Conservation (phyloP, 108 stramenopile genomes). For the Chaetoceros tenuissimus region DNA sequence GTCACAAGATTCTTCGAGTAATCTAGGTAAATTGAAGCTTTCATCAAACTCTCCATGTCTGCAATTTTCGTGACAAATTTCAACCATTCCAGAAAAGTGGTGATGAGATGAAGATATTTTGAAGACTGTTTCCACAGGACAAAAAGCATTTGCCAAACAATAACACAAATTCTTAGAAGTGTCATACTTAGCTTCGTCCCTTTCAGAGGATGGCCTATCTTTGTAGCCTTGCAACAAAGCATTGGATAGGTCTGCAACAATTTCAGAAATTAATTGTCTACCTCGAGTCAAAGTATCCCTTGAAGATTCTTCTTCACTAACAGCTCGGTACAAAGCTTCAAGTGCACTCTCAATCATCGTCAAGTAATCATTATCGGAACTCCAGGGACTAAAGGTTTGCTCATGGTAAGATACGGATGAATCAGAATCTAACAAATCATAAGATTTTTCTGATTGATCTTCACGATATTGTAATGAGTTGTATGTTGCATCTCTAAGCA, state of each 20-base stretch:
- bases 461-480: not conserved
- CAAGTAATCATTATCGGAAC: not conserved
- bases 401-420: not conserved
- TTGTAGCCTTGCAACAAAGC: not conserved
- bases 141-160: not conserved
- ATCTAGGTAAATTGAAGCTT: slow-evolving; percentile 15
- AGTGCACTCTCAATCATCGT: not conserved
- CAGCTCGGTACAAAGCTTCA: not conserved
- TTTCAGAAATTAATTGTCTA: not conserved
- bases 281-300: not conserved
- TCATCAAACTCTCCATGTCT: slow-evolving; percentile 20
- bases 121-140: slow-evolving; percentile 4
- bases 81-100: slow-evolving; percentile 29
- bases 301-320: not conserved
- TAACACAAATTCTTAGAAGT: not conserved
- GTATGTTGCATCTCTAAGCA: not conserved
- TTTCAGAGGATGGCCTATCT: not conserved
- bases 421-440: not conserved
- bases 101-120: slow-evolving; percentile 16
- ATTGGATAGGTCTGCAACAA: not conserved
- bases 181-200: not conserved
- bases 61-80: slow-evolving; percentile 31
- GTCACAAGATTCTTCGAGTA: slow-evolving; percentile 6
- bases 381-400: not conserved
- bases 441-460: not conserved